These are phyloP conservation scores for Yarrowia phangngaensis DNA, from an alignment of 805 yeast species.

Conservation along the genomic window DNA sequence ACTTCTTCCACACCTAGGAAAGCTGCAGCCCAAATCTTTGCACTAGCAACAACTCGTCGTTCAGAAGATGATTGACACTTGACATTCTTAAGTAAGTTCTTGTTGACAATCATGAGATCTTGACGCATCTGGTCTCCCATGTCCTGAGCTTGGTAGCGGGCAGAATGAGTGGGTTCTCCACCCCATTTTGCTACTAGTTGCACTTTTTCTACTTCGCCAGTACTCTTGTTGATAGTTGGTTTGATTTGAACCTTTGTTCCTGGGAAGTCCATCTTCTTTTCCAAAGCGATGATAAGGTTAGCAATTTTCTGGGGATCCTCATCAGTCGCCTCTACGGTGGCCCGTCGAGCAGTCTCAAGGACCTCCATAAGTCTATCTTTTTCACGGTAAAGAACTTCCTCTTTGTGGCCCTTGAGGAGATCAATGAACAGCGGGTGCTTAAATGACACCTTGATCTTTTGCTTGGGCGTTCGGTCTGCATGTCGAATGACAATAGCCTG, in stretches of 20 bases:
- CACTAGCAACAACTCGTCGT: slow-evolving; percentile 89
- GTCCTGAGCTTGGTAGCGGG: slow-evolving; percentile 88
- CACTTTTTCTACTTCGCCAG: slow-evolving; percentile 76
- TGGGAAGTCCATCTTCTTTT: slow-evolving; percentile 82
- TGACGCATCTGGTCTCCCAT: slow-evolving; percentile 95
- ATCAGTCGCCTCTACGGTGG: slow-evolving; percentile 58
- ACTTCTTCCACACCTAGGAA: slow-evolving; percentile 65
- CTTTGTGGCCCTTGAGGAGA: slow-evolving; percentile 86
- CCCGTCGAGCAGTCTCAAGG: slow-evolving; percentile 74
- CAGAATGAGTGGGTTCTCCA: slow-evolving; percentile 98
- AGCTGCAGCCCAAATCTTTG: slow-evolving; percentile 79
- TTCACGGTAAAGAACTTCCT: slow-evolving; percentile 91
- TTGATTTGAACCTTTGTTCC: slow-evolving; percentile 96
- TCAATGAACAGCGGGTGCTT: slow-evolving; percentile 82
- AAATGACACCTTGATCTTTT: slow-evolving; percentile 93
- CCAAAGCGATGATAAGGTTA: slow-evolving; percentile 77
- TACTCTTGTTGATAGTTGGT: slow-evolving; percentile 67
- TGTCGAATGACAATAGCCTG: slow-evolving; percentile 88
- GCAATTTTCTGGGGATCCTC: slow-evolving; percentile 77
- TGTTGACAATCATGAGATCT: slow-evolving; percentile 79
- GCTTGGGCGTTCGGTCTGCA: slow-evolving; percentile 98
- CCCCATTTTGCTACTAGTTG: slow-evolving; percentile 98
- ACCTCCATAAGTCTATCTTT: slow-evolving; percentile 82
- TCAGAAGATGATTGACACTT: slow-evolving; percentile 88
- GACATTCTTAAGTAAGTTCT: slow-evolving; percentile 78